These are phyloP conservation scores for Vigna trinervia DNA, from an alignment of 306 rosid species.

Conservation along the genomic window DNA sequence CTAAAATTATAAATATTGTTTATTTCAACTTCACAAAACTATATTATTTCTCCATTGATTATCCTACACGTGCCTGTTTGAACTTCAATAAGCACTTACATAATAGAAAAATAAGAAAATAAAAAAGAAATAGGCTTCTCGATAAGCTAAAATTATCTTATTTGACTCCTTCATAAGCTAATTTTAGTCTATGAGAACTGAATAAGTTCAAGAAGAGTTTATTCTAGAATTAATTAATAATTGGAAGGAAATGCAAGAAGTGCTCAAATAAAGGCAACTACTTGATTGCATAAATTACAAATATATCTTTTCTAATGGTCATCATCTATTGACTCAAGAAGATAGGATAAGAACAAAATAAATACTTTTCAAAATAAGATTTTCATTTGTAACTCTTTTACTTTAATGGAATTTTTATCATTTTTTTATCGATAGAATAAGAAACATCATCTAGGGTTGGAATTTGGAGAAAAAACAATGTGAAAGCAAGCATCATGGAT, in stretches of 20 bases:
- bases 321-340: not conserved
- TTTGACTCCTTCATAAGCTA: too few species aligned
- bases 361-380: not conserved
- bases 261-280: constrained; percentile 8
- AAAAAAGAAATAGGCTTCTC: too few species aligned
- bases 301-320: not conserved
- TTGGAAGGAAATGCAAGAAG: not conserved
- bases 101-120: too few species aligned
- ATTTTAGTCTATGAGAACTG: not conserved
- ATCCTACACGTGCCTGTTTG: too few species aligned
- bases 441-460: not conserved
- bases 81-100: too few species aligned
- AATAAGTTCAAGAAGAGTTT: not conserved
- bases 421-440: not conserved
- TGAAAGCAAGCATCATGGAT: not conserved
- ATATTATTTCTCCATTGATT: not conserved
- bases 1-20: not conserved
- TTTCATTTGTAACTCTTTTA: not conserved
- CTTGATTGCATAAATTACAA: constrained; percentile 21
- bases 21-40: not conserved
- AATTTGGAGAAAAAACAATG: not conserved
- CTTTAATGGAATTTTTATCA: not conserved
- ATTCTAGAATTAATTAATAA: not conserved
- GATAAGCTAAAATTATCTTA: too few species aligned
- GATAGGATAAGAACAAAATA: not conserved